phyloP scores from a whole-genome alignment of 345 rosid genomes.

The Salix exigua region DNA sequence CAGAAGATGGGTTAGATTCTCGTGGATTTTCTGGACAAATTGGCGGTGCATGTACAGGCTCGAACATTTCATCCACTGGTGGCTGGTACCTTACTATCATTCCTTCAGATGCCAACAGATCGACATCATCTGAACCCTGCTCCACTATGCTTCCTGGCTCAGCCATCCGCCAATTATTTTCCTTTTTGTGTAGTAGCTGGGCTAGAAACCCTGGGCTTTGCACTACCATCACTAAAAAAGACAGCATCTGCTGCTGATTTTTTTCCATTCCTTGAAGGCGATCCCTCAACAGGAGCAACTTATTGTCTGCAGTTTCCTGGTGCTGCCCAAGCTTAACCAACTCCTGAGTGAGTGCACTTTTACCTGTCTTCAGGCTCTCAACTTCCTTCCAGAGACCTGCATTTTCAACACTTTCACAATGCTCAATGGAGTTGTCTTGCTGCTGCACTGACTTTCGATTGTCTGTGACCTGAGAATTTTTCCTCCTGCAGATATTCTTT shows the following conservation, averaged over 20 bases:
- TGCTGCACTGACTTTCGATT: constrained; percentile 36
- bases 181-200: constrained; percentile 77
- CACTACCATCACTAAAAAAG: constrained; percentile 87
- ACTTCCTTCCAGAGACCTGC: constrained; percentile 63
- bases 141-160: constrained; percentile 57
- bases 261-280: constrained; percentile 85
- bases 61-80: constrained; percentile 34
- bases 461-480: constrained; percentile 52
- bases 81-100: constrained; percentile 71
- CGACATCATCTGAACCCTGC: constrained; percentile 44
- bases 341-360: constrained; percentile 60
- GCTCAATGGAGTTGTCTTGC: constrained; percentile 26
- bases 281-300: constrained; percentile 57
- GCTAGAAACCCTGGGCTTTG: constrained; percentile 72
- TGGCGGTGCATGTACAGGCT: constrained; percentile 25
- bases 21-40: constrained; percentile 21
- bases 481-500: constrained; percentile 63
- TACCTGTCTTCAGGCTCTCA: constrained; percentile 71
- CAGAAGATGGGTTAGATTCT: constrained; percentile 30
- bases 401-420: constrained; percentile 31
- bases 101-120: constrained; percentile 41
- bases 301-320: constrained; percentile 68
- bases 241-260: constrained; percentile 91
- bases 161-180: constrained; percentile 55
- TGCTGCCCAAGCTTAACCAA: constrained; percentile 61